Conservation (phyloP, 352 stramenopile genomes). For the Pythium oligandrum region DNA sequence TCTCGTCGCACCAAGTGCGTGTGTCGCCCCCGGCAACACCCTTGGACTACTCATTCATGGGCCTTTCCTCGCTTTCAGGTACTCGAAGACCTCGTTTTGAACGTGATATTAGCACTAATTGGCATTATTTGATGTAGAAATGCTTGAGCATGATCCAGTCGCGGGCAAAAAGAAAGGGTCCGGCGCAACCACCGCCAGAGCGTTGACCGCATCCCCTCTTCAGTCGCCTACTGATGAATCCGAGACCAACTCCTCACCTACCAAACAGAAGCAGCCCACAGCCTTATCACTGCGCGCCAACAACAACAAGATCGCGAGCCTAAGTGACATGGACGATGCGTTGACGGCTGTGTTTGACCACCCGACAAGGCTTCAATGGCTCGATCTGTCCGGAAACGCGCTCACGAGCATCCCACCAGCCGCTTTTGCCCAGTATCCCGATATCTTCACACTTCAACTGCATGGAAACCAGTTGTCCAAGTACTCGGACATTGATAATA, state of each 20-base stretch:
- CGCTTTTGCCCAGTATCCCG: conserved; percentile 38
- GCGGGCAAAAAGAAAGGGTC: conserved; percentile 43
- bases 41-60: conserved; percentile 75
- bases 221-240: background rate
- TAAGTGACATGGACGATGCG: conserved; percentile 53
- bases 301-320: conserved; percentile 53
- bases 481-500: conserved; percentile 58
- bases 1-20: conserved; percentile 15
- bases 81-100: background rate
- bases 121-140: conserved; percentile 26
- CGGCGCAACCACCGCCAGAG: background rate
- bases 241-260: background rate
- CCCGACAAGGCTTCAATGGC: conserved; percentile 45
- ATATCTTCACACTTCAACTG: conserved; percentile 66
- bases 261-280: background rate
- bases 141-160: conserved; percentile 53
- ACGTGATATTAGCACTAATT: background rate
- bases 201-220: background rate
- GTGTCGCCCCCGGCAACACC: conserved; percentile 17
- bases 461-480: conserved; percentile 64
- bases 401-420: conserved; percentile 27
- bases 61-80: conserved; percentile 47
- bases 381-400: conserved; percentile 58
- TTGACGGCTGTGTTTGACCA: conserved; percentile 44
- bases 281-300: conserved; percentile 51